Percentiles rank a stretch among this genome's conserved stretches.
Evolutionary conservation across 2,329 filamentous ascomycete species (phyloP).

Genomic region (Aspergillus pseudotamarii): DNA sequence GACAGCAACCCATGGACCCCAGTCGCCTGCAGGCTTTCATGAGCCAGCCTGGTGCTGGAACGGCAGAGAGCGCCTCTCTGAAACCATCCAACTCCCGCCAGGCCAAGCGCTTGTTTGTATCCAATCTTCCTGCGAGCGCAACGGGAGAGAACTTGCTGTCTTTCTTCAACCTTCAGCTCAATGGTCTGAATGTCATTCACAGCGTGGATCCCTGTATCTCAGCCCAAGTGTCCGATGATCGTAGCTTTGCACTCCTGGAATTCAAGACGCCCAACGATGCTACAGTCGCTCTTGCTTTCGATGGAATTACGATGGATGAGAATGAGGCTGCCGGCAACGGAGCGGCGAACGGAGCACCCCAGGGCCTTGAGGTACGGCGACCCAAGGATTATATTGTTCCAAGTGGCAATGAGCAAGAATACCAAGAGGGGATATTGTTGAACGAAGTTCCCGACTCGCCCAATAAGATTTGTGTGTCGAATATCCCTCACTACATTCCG

Average conservation of each 20-base stretch:
- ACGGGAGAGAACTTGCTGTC: slow-evolving; percentile 75
- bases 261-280: slow-evolving; percentile 87
- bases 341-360: slow-evolving; percentile 55
- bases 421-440: slow-evolving; percentile 76
- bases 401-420: slow-evolving; percentile 69
- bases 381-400: slow-evolving; percentile 98
- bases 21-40: slow-evolving; percentile 93
- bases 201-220: slow-evolving; percentile 81
- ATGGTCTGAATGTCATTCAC: slow-evolving; percentile 90
- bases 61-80: slow-evolving; percentile 71
- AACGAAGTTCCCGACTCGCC: slow-evolving; percentile 85
- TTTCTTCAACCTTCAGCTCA: slow-evolving; percentile 96
- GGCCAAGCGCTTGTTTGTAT: slow-evolving; percentile 85
- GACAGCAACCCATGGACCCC: slow-evolving; percentile 94
- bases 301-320: slow-evolving; percentile 85
- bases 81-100: slow-evolving; percentile 93
- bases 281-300: slow-evolving; percentile 85
- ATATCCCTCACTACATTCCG: slow-evolving; percentile 82
- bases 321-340: slow-evolving; percentile 54
- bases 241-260: slow-evolving; percentile 82
- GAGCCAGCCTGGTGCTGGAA: slow-evolving; percentile 78
- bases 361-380: slow-evolving; percentile 72
- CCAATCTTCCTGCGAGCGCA: slow-evolving; percentile 74
- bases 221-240: slow-evolving; percentile 78
- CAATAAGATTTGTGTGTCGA: slow-evolving; percentile 92